A percentile compares a stretch with the other conserved stretches of the same genome.
phyloP scores from a whole-genome alignment of 495 filamentous ascomycete genomes.

The Lasiosphaeria ovina region DNA sequence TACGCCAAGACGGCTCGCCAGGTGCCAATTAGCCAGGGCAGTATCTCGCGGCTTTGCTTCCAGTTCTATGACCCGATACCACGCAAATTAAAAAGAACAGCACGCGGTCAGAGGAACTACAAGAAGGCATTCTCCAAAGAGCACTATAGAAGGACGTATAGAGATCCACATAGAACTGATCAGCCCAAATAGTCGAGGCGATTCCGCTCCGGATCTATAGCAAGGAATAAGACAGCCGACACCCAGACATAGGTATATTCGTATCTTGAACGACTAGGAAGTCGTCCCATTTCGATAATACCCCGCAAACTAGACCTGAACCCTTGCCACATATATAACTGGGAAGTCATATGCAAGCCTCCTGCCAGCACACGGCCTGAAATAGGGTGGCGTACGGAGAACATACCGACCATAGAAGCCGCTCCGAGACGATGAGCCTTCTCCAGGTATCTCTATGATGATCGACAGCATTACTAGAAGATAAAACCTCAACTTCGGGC shows the following conservation, averaged over 20 bases:
- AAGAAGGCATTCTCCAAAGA: no score
- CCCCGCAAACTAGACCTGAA: neutral
- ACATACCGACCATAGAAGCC: conserved; percentile 1
- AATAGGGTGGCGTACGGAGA: conserved; percentile 1
- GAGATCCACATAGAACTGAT: no score
- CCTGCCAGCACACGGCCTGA: neutral
- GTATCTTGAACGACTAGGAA: neutral
- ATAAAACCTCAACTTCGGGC: neutral
- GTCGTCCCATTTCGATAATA: neutral
- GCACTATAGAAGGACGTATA: no score
- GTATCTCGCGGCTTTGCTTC: neutral
- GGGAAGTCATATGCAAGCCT: neutral
- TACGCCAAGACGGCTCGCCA: neutral
- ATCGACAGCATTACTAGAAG: neutral
- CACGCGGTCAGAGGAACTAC: no score
- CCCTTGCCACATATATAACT: neutral
- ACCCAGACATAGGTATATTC: neutral
- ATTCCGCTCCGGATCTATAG: neutral
- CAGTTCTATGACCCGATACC: neutral
- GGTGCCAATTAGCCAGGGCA: neutral
- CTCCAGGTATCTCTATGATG: neutral
- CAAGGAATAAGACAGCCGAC: neutral
- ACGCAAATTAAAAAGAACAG: neutral
- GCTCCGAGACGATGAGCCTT: neutral
- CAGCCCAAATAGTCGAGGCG: neutral